Evolutionary conservation across 768 basidiomycete genomes (phyloP).

Genomic region (Suillus paluster): DNA sequence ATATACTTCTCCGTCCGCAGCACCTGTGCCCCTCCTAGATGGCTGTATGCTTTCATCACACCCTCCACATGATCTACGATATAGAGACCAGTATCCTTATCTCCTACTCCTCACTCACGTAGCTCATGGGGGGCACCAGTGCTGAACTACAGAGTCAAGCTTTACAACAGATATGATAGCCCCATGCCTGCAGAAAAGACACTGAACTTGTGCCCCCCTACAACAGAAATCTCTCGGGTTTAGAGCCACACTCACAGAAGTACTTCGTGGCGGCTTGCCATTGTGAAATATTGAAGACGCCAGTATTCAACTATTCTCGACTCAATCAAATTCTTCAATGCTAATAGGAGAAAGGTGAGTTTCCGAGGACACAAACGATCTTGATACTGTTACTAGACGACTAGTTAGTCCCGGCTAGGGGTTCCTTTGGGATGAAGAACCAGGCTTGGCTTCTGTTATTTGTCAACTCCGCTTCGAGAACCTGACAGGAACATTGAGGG

Average conservation of each 20-base stretch:
- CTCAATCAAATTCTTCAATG: background rate
- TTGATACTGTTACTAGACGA: no score
- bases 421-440: slow-evolving; percentile 16
- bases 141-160: no score
- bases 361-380: no score
- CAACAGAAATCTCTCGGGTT: background rate
- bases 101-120: no score
- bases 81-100: no score
- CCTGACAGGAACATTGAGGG: background rate
- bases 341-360: background rate
- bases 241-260: background rate
- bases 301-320: background rate
- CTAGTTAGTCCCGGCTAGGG: background rate
- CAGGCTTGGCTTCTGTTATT: slow-evolving; percentile 9
- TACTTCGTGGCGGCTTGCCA: background rate
- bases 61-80: background rate
- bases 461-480: background rate
- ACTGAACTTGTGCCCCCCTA: background rate
- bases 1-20: no score
- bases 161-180: no score
- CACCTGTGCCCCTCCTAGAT: background rate
- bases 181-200: background rate
- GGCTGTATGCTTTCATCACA: background rate
- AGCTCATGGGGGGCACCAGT: no score
- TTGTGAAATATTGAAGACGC: background rate